A percentile compares a stretch with the other conserved stretches of the same genome.
These are phyloP conservation scores for Tylopilus cervinicoccineus DNA, from an alignment of 768 basidiomycete genomes.

Conservation along the genomic window DNA sequence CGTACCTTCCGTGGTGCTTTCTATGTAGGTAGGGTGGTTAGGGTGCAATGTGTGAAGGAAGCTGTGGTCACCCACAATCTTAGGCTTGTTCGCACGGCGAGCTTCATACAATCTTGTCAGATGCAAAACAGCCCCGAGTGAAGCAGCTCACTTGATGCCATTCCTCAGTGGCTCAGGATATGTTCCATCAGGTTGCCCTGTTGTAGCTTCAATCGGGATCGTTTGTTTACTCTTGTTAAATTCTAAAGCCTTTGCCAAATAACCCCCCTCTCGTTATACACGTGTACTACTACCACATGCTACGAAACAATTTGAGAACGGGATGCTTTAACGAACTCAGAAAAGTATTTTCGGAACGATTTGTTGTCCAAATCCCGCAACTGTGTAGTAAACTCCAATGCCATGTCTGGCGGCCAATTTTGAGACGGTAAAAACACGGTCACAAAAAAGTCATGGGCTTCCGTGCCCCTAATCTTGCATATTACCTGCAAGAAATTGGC, in stretches of 20 bases:
- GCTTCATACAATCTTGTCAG: slow-evolving; percentile 20
- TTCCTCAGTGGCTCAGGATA: slow-evolving; percentile 13
- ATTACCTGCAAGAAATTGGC: slow-evolving; percentile 79
- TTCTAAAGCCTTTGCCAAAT: slow-evolving; percentile 32
- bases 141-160: slow-evolving; percentile 29
- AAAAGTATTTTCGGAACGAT: slow-evolving; percentile 81
- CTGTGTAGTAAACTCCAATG: slow-evolving; percentile 74
- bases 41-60: slow-evolving; percentile 16
- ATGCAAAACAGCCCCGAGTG: neutral
- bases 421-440: slow-evolving; percentile 82
- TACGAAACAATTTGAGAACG: slow-evolving; percentile 52
- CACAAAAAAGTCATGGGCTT: slow-evolving; percentile 79
- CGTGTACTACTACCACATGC: slow-evolving; percentile 18
- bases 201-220: slow-evolving; percentile 12
- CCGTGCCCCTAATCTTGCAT: slow-evolving; percentile 70
- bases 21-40: slow-evolving; percentile 26
- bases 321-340: slow-evolving; percentile 75
- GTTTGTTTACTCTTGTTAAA: slow-evolving; percentile 32
- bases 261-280: slow-evolving; percentile 5
- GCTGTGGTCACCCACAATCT: slow-evolving; percentile 37
- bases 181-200: slow-evolving; percentile 13
- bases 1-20: slow-evolving; percentile 47
- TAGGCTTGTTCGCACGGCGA: slow-evolving; percentile 34
- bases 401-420: slow-evolving; percentile 77
- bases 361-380: slow-evolving; percentile 72